phyloP scores from a whole-genome alignment of 1,139 yeast species.

The Geotrichum fermentans region DNA sequence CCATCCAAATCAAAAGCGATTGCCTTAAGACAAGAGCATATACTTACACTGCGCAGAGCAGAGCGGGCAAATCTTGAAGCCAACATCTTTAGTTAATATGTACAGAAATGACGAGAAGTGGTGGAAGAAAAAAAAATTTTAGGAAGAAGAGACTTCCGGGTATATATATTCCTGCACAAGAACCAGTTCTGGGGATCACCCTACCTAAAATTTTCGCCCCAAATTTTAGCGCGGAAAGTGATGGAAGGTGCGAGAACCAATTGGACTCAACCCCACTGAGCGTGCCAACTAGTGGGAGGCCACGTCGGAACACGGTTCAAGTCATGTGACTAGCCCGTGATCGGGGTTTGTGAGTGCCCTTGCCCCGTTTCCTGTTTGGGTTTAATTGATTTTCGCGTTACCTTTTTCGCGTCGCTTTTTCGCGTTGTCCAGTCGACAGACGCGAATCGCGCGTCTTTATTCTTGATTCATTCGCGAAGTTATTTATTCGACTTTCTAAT shows the following conservation, averaged over 20 bases:
- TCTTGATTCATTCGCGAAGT: neutral
- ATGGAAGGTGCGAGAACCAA: constrained; percentile 3
- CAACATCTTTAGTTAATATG: constrained; percentile 18
- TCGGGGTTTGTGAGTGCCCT: too few species aligned
- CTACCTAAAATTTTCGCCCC: constrained; percentile 1
- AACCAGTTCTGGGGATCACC: neutral
- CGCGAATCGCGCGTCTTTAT: too few species aligned
- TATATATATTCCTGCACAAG: neutral
- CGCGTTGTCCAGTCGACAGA: too few species aligned
- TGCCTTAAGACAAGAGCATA: neutral
- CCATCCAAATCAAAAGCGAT: neutral
- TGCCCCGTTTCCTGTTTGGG: neutral
- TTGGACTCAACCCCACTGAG: too few species aligned
- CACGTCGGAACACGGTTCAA: too few species aligned
- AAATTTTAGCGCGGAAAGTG: neutral
- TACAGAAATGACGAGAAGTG: constrained; percentile 9
- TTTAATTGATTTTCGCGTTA: neutral
- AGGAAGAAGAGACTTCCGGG: constrained; percentile 4
- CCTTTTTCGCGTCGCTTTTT: too few species aligned
- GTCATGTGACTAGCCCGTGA: constrained; percentile 1
- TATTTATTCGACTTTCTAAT: too few species aligned
- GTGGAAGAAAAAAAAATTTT: constrained; percentile 4
- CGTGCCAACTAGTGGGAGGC: too few species aligned
- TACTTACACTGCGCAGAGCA: constrained; percentile 21
- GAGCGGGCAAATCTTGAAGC: constrained; percentile 22